Evolutionary conservation across 2,329 filamentous ascomycete genomes (phyloP).

Genomic region (Ceratocystis destructans): DNA sequence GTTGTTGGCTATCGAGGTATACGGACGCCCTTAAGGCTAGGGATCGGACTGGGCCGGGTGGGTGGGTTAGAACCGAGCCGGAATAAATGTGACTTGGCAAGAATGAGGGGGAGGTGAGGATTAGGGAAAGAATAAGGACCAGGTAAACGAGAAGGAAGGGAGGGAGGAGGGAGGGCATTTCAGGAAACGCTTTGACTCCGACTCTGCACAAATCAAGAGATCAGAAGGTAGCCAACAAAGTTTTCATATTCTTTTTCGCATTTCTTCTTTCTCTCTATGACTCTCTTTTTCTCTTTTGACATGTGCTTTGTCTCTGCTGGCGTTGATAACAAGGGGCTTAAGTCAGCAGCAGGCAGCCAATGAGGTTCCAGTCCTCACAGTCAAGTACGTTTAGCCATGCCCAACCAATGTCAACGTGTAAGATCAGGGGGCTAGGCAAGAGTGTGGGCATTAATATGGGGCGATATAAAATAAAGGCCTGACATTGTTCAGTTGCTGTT

Average conservation of each 20-base stretch:
- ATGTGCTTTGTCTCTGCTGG: too few relatives aligned
- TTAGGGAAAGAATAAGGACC: background rate
- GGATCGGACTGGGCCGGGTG: background rate
- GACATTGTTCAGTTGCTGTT: too few relatives aligned
- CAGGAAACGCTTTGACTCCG: background rate
- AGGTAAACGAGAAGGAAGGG: background rate
- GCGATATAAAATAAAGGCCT: too few relatives aligned
- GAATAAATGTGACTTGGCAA: too few relatives aligned
- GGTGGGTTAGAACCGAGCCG: background rate
- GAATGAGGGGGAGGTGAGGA: background rate
- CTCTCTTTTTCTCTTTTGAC: background rate
- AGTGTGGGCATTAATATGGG: too few relatives aligned
- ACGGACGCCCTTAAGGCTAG: background rate
- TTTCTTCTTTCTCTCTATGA: background rate
- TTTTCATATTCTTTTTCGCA: background rate
- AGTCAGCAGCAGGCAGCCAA: too few relatives aligned
- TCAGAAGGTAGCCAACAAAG: background rate
- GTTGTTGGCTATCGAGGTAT: too few relatives aligned
- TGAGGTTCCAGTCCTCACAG: too few relatives aligned
- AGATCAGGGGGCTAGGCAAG: too few relatives aligned
- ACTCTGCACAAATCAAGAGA: background rate
- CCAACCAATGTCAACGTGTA: too few relatives aligned
- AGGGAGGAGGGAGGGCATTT: background rate
- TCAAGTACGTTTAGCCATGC: too few relatives aligned
- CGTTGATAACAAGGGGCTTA: too few relatives aligned